phyloP scores from a whole-genome alignment of 192 early-diverging fungal genomes.

The Irineochytrium annulatum region DNA sequence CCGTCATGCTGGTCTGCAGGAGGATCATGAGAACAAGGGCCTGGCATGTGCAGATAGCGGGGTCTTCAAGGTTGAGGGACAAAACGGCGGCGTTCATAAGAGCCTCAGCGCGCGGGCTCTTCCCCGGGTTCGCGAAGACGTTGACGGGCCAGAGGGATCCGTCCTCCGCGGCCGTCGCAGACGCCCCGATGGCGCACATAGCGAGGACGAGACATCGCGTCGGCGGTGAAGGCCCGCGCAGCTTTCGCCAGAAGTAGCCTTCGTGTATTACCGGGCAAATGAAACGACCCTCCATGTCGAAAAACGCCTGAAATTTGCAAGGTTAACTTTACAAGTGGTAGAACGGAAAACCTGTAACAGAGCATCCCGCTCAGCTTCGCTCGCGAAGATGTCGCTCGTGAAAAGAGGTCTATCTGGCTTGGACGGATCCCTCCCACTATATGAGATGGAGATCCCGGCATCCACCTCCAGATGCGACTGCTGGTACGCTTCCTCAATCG shows the following conservation, averaged over 20 bases:
- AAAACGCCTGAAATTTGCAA: not conserved
- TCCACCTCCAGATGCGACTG: not conserved
- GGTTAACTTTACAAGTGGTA: not conserved
- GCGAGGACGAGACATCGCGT: not conserved
- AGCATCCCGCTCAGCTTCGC: not conserved
- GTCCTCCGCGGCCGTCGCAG: not conserved
- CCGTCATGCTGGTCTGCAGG: not conserved
- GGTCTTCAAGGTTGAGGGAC: not conserved
- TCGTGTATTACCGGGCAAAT: constrained; percentile 2
- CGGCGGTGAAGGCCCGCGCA: not conserved
- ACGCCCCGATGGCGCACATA: not conserved
- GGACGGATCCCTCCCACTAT: not conserved
- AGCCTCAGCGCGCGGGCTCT: not conserved
- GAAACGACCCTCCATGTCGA: not conserved
- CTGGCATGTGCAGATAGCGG: not conserved
- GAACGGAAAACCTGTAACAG: not conserved
- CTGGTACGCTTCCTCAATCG: not conserved
- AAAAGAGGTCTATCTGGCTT: not conserved
- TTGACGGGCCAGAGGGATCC: not conserved
- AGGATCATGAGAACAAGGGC: not conserved
- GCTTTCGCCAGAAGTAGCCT: not conserved
- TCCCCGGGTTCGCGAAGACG: not conserved
- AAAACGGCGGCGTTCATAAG: not conserved
- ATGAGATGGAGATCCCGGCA: too few relatives aligned
- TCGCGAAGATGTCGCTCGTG: not conserved